Base-by-base conservation (phyloP, 768 basidiomycete genomes). In the Hemileccinum rubropunctum region DNA sequence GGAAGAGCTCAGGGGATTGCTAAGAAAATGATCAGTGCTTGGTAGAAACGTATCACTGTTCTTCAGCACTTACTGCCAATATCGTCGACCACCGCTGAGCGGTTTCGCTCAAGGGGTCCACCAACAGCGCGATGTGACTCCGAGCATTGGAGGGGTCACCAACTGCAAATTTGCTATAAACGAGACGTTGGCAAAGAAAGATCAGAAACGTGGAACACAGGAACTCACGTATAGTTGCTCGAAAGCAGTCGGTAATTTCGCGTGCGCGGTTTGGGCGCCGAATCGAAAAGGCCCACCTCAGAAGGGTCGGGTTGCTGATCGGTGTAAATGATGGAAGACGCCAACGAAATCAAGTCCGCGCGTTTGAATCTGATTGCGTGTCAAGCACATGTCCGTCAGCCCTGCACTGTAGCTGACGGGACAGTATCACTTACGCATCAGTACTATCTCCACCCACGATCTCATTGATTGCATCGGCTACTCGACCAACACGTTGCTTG, bases 81-180 rank as follows among this genome's bases (percentile, higher is more conserved):
- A 98, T 61, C 49, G 85, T 80, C 1, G 90, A 81, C 87, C 92
- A 97, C 56, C 84, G 85, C 64, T 98, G 94, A 3, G 88, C 90
- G 6, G 76, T 70, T 62, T 91, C 88, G 42, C 87, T 91, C 26
- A 97, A 63, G 0, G 95, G 95, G 63, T 98, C 91, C 8, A 98
- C 52, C 6, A 98, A 65, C 10, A 88, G 77, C 3, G 79, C 82
- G 35, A 97, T 68, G 45, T 84, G 83, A 58, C 83, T 81, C 34
- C 87, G 58, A 0, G 94, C 86, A 1, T 79, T 82, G 2, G 75
- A 62, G 17, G 79, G 76, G 54, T 91, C 76, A 5, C 95, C 95
- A 34, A 82, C 71, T 30, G 78, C 66, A 61, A 94, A 86, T 14
- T 81, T 73, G 8, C 92, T 93, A 54, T 26, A 46, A 32, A 50